A percentile compares a stretch with the other conserved stretches of the same genome.
Conservation (phyloP, 2,329 filamentous ascomycete species). For the Ilyonectria sp. region DNA sequence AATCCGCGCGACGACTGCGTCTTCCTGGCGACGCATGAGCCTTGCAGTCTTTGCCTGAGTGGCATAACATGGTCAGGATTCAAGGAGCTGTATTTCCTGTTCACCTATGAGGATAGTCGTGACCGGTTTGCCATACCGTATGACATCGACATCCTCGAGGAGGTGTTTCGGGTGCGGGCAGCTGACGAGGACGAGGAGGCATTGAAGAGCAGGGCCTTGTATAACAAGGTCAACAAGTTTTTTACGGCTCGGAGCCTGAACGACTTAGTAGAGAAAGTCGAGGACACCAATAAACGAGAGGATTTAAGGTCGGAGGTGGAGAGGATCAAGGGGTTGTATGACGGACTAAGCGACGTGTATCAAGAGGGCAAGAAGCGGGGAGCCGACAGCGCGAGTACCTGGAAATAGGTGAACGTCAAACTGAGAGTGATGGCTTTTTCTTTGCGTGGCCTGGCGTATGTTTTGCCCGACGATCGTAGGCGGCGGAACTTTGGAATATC, state of each 20-base stretch:
- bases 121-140: conserved; percentile 70
- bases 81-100: conserved; percentile 70
- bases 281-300: conserved; percentile 51
- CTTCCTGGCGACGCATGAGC: conserved; percentile 73
- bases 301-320: conserved; percentile 59
- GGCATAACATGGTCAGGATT: conserved; percentile 73
- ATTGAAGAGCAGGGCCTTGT: conserved; percentile 60
- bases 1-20: conserved; percentile 63
- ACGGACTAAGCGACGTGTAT: conserved; percentile 62
- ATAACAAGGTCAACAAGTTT: conserved; percentile 71
- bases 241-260: conserved; percentile 62
- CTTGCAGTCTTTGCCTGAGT: conserved; percentile 71
- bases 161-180: conserved; percentile 67
- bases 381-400: conserved; percentile 62
- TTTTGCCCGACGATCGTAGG: too few relatives aligned
- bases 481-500: background rate
- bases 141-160: conserved; percentile 70
- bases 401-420: conserved; percentile 52
- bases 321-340: conserved; percentile 65
- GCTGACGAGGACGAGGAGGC: conserved; percentile 56
- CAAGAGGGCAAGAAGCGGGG: conserved; percentile 63
- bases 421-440: background rate
- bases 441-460: background rate
- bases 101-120: conserved; percentile 72
- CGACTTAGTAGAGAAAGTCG: conserved; percentile 57